Percentiles rank a stretch among this genome's conserved stretches.
Conservation (phyloP, 2,329 filamentous ascomycete species). For the Talaromyces sp. region DNA sequence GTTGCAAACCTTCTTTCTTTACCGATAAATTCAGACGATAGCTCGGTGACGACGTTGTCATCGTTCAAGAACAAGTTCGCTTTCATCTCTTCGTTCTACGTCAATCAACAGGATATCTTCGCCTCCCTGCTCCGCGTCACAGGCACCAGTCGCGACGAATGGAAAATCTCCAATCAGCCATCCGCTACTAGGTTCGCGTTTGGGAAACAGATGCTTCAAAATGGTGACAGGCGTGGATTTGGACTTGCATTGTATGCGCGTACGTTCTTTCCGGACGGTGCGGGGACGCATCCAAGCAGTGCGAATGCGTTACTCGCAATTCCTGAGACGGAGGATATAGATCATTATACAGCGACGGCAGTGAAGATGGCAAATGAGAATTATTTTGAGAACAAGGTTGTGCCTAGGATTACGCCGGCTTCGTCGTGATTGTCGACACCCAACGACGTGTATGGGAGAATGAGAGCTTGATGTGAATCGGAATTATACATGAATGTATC, state of each 20-base stretch:
- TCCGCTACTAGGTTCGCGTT: conserved; percentile 50
- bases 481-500: too few species aligned
- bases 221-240: conserved; percentile 47
- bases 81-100: conserved; percentile 55
- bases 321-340: conserved; percentile 11
- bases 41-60: conserved; percentile 35
- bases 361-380: conserved; percentile 11
- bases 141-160: conserved; percentile 57
- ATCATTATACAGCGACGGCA: conserved; percentile 5
- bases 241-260: conserved; percentile 54
- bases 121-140: conserved; percentile 58
- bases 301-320: conserved; percentile 1
- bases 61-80: conserved; percentile 50
- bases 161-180: conserved; percentile 54
- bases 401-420: conserved; percentile 3
- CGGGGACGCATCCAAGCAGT: conserved; percentile 41
- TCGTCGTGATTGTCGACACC: background rate
- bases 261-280: conserved; percentile 51
- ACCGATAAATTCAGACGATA: conserved; percentile 25
- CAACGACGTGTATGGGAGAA: background rate
- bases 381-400: conserved; percentile 9
- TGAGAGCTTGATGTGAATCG: too few species aligned
- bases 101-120: conserved; percentile 65
- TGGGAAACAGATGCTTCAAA: conserved; percentile 41
- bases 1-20: conserved; percentile 55